Percentiles rank a stretch among this genome's conserved stretches.
These are phyloP conservation scores for Sarcodon sp. DNA, from an alignment of 768 basidiomycete species.

Conservation along the genomic window DNA sequence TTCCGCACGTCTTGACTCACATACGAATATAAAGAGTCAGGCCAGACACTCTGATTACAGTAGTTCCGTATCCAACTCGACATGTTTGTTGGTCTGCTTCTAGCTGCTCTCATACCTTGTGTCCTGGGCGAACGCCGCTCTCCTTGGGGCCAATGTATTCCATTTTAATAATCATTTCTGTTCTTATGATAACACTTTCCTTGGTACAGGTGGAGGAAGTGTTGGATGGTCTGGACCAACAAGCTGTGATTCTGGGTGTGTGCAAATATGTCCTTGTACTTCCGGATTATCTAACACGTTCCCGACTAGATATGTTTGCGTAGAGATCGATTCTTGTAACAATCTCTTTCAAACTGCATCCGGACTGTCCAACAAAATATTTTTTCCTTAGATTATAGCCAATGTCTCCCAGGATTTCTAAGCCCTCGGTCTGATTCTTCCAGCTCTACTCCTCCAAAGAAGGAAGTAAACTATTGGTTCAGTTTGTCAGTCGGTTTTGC, in stretches of 20 bases:
- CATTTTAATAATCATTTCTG: too few relatives aligned
- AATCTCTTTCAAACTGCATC: not conserved
- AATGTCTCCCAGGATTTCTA: conserved; percentile 21
- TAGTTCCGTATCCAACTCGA: too few relatives aligned
- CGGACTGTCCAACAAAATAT: not conserved
- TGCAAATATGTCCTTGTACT: not conserved
- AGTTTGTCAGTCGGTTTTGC: conserved; percentile 29
- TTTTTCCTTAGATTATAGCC: conserved; percentile 21
- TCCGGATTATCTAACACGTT: not conserved
- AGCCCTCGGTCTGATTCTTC: not conserved
- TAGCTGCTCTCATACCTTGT: too few relatives aligned
- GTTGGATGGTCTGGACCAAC: conserved; percentile 27
- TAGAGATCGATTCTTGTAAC: conserved; percentile 17
- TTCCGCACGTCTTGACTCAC: too few relatives aligned
- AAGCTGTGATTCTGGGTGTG: conserved; percentile 26
- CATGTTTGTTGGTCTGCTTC: too few relatives aligned
- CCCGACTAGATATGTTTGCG: conserved; percentile 11
- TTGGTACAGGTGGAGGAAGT: conserved; percentile 11
- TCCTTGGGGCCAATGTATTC: too few relatives aligned
- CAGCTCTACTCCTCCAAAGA: conserved; percentile 5
- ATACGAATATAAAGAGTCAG: too few relatives aligned
- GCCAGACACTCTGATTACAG: too few relatives aligned
- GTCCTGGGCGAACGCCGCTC: too few relatives aligned
- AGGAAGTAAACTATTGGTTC: conserved; percentile 37
- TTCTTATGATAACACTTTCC: too few relatives aligned